Conservation (phyloP, 169 alveolate genomes). For the Eimeria necatrix region DNA sequence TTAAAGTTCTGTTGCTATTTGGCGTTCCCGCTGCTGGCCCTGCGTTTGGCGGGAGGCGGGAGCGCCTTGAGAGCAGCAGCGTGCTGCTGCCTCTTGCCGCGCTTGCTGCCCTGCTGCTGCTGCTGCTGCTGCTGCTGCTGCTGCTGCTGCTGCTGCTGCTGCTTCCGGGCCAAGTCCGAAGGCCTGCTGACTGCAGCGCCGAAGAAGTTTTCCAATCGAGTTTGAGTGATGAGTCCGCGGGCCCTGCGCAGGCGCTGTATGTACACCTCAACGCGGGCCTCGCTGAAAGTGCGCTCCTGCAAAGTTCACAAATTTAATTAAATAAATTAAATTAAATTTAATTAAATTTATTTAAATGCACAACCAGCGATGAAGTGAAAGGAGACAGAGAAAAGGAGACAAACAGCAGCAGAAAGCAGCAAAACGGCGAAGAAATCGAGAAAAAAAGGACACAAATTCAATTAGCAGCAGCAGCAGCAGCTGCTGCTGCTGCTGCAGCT, state of each 20-base stretch:
- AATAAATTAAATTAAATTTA: too few species aligned
- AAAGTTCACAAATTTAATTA: not conserved
- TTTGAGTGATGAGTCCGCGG: conserved; percentile 45
- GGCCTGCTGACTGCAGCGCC: conserved; percentile 53
- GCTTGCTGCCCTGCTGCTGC: conserved; percentile 1
- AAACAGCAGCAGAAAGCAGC: not conserved
- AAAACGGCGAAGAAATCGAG: not conserved
- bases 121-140: not conserved
- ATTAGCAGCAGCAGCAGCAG: not conserved
- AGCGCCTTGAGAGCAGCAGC: not conserved
- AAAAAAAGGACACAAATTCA: too few species aligned
- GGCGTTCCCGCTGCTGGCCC: not conserved
- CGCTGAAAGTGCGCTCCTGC: conserved; percentile 44
- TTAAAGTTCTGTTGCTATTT: not conserved
- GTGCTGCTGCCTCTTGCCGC: not conserved
- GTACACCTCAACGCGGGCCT: conserved; percentile 63
- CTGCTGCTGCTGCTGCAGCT: not conserved
- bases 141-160: conserved; percentile 36
- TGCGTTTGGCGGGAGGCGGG: not conserved
- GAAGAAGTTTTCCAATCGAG: conserved; percentile 41
- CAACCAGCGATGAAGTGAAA: not conserved
- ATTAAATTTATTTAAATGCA: not conserved
- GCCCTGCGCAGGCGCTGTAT: conserved; percentile 65
- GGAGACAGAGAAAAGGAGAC: not conserved
- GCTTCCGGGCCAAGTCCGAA: conserved; percentile 41